Base-by-base conservation (phyloP, 2,329 filamentous ascomycete species). In the Fusarium buharicum region DNA sequence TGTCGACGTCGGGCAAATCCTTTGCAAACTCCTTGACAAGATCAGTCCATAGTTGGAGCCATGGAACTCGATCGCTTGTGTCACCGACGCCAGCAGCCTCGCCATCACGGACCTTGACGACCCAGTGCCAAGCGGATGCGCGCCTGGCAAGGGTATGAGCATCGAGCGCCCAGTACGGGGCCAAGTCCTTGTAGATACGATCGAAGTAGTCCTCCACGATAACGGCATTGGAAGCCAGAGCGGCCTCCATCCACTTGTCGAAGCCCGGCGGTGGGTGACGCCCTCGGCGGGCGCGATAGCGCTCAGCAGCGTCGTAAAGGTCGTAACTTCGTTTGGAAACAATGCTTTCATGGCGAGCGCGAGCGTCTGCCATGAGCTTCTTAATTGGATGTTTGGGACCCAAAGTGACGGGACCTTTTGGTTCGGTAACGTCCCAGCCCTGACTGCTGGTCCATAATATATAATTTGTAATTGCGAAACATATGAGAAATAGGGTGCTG, bases 241-340 rank as follows among this genome's bases (percentile, higher is more conserved):
- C 86, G 52, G 84, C 85, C 28, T 77, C 73, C 64, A 84, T 81
- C 86, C 86, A 89, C 41, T 79, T 75, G 58, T 86, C 80, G 67
- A 89, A 89, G n/a, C 84, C 84, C 0, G 86, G 86, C 4, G 86
- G 86, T 3, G 86, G 86, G 65, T 88, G 84, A 20, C 86, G 79
- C 18, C 84, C 85, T 59, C 86, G 79, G 43, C 81, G 79, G 22
- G 75, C 71, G 53, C 86, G 81, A 69, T 89, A 89, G 18, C 79
- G 81, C 4, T 77, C 75, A 1, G 86, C 84, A 6, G 85, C 83
- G 13, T 81, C 77, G 10, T 75, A 72, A 46, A 89, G 74, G 14
- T 79, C 79, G 54, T 73, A 74, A 30, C 84, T 84, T 57, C 81
- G 78, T 30, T 77, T 75, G 13, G 75, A 67, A 16, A 85, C 72